These are phyloP conservation scores for Knoxia roxburghii DNA, from an alignment of 257 asterid genomes.

Conservation along the genomic window DNA sequence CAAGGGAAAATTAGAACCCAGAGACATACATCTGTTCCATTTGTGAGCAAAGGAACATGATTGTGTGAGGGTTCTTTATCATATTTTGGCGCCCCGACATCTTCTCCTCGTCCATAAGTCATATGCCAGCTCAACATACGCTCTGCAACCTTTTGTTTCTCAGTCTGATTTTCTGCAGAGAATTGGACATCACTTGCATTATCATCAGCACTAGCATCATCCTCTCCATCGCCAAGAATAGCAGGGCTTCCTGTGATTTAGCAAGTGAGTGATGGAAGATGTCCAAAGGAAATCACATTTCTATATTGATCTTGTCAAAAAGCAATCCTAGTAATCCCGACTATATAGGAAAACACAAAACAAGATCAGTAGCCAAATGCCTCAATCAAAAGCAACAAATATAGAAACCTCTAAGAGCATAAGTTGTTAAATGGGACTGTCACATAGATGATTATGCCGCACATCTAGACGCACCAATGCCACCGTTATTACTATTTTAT, in stretches of 20 bases:
- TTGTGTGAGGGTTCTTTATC: conserved; percentile 88
- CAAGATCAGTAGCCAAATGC: neutral
- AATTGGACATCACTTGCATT: conserved; percentile 46
- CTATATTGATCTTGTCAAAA: neutral
- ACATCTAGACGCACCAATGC: too few relatives aligned
- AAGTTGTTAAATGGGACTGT: neutral
- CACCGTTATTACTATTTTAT: neutral
- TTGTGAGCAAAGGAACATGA: conserved; percentile 89
- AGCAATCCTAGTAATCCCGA: neutral
- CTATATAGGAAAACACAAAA: neutral
- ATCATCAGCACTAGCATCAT: conserved; percentile 54
- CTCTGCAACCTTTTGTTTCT: conserved; percentile 76
- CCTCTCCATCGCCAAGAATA: conserved; percentile 71
- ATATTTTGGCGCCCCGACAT: conserved; percentile 62
- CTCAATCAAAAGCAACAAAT: neutral
- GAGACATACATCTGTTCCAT: conserved; percentile 81
- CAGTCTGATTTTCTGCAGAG: conserved; percentile 52
- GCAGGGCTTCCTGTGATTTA: conserved; percentile 75
- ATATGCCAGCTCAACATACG: conserved; percentile 97
- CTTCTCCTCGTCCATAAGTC: conserved; percentile 72
- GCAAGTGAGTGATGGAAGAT: neutral
- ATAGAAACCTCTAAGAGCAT: neutral
- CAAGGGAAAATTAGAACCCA: conserved; percentile 17
- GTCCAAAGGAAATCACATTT: neutral
- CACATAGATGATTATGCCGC: neutral